Evolutionary conservation across 78 protist species (phyloP).

Genomic region (Diacronema lutheri): DNA sequence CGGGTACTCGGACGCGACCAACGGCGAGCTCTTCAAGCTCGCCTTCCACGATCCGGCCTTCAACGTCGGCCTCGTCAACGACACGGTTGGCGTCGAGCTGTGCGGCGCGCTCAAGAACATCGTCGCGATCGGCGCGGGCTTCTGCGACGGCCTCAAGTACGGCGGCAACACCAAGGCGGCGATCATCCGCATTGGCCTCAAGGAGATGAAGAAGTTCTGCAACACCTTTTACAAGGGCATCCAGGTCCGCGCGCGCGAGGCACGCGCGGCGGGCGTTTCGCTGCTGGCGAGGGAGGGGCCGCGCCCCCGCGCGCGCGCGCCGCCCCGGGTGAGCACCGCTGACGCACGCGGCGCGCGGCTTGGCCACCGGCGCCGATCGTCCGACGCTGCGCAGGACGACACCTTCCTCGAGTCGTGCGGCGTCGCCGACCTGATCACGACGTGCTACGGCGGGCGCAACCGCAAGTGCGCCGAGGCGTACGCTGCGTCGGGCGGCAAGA

Average conservation of each 20-base stretch:
- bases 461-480: conserved; percentile 59
- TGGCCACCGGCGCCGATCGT: too few relatives aligned
- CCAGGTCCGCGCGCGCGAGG: too few relatives aligned
- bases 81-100: conserved; percentile 62
- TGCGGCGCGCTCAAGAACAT: conserved; percentile 74
- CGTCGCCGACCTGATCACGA: conserved; percentile 67
- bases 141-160: conserved; percentile 53
- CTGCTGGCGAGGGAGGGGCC: too few relatives aligned
- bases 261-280: too few relatives aligned
- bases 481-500: neutral
- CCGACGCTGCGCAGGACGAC: conserved; percentile 7
- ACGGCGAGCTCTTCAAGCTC: conserved; percentile 26
- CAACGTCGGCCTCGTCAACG: conserved; percentile 29
- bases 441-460: conserved; percentile 59
- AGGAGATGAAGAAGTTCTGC: conserved; percentile 50
- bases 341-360: too few relatives aligned
- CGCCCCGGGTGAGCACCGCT: neutral
- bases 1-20: conserved; percentile 3
- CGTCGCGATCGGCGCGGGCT: conserved; percentile 73
- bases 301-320: too few relatives aligned
- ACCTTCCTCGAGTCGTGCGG: conserved; percentile 69
- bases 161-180: conserved; percentile 74
- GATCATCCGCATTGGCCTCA: conserved; percentile 56
- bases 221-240: conserved; percentile 18
- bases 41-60: conserved; percentile 39